A percentile compares a stretch with the other conserved stretches of the same genome.
Conservation (phyloP, 768 basidiomycete species). For the Tulasnella sp. region DNA sequence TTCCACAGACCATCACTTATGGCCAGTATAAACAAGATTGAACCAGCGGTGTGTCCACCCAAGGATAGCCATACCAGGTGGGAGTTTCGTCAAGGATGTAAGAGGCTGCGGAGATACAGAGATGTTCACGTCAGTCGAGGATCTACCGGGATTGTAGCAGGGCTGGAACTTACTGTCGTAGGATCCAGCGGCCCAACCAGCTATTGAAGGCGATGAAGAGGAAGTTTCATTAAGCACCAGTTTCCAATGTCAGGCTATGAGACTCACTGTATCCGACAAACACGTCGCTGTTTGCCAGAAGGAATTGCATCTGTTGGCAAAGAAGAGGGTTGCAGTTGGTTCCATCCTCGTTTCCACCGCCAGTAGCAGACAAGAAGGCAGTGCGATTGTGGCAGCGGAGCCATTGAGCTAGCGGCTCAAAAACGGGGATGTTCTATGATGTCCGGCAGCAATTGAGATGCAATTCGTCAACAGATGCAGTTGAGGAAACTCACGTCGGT, state of each 20-base stretch:
- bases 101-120: not conserved
- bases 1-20: not conserved
- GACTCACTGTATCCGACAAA: conserved; percentile 24
- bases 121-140: not conserved
- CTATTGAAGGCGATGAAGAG: not conserved
- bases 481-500: conserved; percentile 40
- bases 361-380: conserved; percentile 30
- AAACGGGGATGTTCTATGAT: not conserved
- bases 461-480: not conserved
- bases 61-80: not conserved
- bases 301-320: conserved; percentile 21
- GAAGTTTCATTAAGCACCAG: not conserved
- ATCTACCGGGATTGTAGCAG: no score
- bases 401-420: conserved; percentile 24
- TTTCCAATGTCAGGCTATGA: not conserved
- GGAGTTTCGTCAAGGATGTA: conserved; percentile 30
- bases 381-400: conserved; percentile 23
- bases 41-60: not conserved
- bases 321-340: conserved; percentile 17
- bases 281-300: conserved; percentile 32
- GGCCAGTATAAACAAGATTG: not conserved
- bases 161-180: conserved; percentile 20
- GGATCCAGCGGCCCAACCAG: conserved; percentile 30
- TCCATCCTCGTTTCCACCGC: conserved; percentile 18
- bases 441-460: not conserved